Evolutionary conservation across 2,329 filamentous ascomycete genomes (phyloP).

Genomic region (Pseudogymnoascus sp.): DNA sequence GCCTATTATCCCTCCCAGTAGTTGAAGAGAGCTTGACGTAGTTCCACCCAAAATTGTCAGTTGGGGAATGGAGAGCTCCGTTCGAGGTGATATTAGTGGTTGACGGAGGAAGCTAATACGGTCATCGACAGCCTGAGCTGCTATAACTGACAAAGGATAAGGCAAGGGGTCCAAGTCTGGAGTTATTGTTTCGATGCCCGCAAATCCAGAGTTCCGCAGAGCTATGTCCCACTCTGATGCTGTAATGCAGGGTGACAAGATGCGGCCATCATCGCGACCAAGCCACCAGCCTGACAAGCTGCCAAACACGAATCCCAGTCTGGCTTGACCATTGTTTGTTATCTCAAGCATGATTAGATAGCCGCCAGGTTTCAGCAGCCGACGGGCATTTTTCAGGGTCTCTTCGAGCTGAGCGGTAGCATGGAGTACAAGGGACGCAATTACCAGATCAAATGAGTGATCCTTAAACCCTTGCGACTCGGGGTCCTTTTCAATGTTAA

Average conservation of each 20-base stretch:
- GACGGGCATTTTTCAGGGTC: constrained; percentile 28
- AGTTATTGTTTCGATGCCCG: constrained; percentile 24
- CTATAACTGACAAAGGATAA: constrained; percentile 22
- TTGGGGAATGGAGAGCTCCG: background rate
- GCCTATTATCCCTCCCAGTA: background rate
- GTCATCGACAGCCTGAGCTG: constrained; percentile 29
- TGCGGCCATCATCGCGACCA: constrained; percentile 10
- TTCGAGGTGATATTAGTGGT: constrained; percentile 18
- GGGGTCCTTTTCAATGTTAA: constrained; percentile 29
- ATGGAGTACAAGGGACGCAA: constrained; percentile 34
- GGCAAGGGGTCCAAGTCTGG: constrained; percentile 10
- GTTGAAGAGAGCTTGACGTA: background rate
- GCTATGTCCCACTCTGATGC: constrained; percentile 20
- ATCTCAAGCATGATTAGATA: constrained; percentile 38
- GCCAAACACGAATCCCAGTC: constrained; percentile 9
- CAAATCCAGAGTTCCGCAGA: constrained; percentile 23
- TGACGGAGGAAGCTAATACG: constrained; percentile 22
- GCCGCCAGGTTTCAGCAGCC: constrained; percentile 37
- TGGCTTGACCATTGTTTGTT: constrained; percentile 11
- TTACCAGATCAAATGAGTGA: constrained; percentile 32
- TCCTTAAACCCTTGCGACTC: constrained; percentile 28
- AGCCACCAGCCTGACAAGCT: constrained; percentile 13
- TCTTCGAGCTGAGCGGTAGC: constrained; percentile 27
- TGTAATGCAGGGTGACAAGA: constrained; percentile 9
- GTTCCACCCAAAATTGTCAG: constrained; percentile 19